These are phyloP conservation scores for Solanum ossicruentum DNA, from an alignment of 257 asterid species.

Conservation along the genomic window DNA sequence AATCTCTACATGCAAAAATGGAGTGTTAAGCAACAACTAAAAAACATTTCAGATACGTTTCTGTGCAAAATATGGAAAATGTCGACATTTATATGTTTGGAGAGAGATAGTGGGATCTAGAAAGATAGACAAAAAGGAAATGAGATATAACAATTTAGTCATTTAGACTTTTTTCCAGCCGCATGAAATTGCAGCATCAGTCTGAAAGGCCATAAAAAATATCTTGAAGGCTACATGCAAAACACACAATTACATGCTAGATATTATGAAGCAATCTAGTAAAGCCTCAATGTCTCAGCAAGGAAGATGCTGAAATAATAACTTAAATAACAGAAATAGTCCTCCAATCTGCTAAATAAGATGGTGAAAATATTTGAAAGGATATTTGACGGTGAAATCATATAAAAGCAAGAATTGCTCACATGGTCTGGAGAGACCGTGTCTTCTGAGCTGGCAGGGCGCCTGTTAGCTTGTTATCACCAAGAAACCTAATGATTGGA, in stretches of 20 bases:
- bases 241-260: background rate
- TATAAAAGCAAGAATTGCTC: conserved; percentile 5
- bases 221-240: background rate
- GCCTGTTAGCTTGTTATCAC: conserved; percentile 58
- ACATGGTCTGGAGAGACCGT: conserved; percentile 40
- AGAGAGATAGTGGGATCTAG: background rate
- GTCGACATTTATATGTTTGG: background rate
- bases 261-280: background rate
- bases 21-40: background rate
- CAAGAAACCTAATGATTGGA: conserved; percentile 57
- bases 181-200: background rate
- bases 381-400: background rate
- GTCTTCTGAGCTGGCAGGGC: conserved; percentile 37
- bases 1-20: conserved; percentile 32
- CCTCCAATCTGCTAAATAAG: background rate
- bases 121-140: background rate
- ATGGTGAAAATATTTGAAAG: background rate
- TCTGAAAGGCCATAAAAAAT: background rate
- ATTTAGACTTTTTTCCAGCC: background rate
- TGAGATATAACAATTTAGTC: background rate
- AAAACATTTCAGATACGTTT: background rate
- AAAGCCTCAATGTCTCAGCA: background rate
- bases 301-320: background rate
- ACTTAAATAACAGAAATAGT: background rate
- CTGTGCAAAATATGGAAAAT: background rate